Conservation (phyloP, 257 asterid species). For the Fraxinus cuspidata region DNA sequence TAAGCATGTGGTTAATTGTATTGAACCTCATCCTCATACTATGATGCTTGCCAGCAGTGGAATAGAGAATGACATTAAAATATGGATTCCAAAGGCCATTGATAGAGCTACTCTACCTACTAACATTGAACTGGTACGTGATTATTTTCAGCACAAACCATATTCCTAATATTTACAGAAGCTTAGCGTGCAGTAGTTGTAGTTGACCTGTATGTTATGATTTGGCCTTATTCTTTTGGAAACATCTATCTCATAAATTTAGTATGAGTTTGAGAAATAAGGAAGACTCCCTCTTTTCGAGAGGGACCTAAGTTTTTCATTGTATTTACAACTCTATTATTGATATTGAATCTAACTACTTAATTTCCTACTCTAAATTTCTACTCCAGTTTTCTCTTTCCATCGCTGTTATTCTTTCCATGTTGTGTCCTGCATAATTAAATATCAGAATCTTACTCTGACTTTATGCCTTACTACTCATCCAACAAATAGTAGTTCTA, state of each 20-base stretch:
- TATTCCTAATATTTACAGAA: neutral
- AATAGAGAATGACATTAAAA: conserved; percentile 71
- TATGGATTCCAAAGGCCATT: conserved; percentile 78
- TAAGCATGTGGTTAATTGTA: conserved; percentile 71
- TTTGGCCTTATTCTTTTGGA: no score
- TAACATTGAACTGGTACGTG: conserved; percentile 61
- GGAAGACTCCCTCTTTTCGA: neutral
- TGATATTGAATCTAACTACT: neutral
- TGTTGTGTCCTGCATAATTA: neutral
- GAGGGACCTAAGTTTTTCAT: no score
- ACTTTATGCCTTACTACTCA: no score
- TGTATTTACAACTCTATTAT: no score
- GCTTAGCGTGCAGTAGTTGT: neutral
- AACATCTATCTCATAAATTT: no score
- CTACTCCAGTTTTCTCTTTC: neutral
- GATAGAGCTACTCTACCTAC: conserved; percentile 71
- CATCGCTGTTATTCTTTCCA: neutral
- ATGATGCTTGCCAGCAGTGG: conserved; percentile 85
- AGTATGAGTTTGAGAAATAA: no score
- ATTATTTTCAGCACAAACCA: neutral
- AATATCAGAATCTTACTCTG: no score
- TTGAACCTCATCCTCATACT: conserved; percentile 82
- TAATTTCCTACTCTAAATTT: neutral
- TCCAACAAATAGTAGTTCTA: no score
- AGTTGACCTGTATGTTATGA: neutral